Evolutionary conservation across 23 red algal species (phyloP), one percentile per base, ranked within the genome.

Genomic region (Gracilaria gracilis): DNA sequence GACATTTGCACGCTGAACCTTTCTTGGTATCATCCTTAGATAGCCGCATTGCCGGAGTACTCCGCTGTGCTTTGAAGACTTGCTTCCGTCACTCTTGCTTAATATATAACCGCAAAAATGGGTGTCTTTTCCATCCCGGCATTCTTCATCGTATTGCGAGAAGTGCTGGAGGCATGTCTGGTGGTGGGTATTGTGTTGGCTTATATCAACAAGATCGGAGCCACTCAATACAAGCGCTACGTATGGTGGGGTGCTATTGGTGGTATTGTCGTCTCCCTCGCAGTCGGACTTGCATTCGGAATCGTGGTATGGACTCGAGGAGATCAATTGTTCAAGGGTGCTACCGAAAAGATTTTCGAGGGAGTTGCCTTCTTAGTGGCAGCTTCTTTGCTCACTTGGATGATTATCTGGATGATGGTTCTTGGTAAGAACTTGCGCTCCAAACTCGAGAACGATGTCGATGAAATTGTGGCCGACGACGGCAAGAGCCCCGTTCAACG

Each of bases 331-430:
- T 93, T 93, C 71, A 74, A 38, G 35, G 95, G 83, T 17, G 11
- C 49, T 29, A 67, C 88, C 5, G 89, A 93, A 75, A 83, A 88
- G 67, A 92, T 90, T n/a, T 96, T 96, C 59, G 95, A 96, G 71
- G 95, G 88, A 20, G 64, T 96, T 61, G 47, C 91, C n/a, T 93
- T 88, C 79, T 78, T 96, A 1, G 35, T 96, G n/a, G 95, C 95
- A 4, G 88, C 83, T 21, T 83, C 50, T 23, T 54, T 96, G 54
- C 67, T 96, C 33, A 93, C 95, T 53, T 96, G 95, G 95, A 96
- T 96, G 95, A 88, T 96, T 75, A 48, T 96, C 4, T 96, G 95
- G 95, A 96, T 96, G 95, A 84, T 96, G 82, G 37, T 71, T 25
- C 72, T 89, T 82, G 95, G 89, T 13, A 93, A 92, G 95, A 80